Evolutionary conservation across 1,284 basidiomycete genomes (phyloP), one percentile per base, ranked within the genome.

Genomic region (Coniophora puteana): DNA sequence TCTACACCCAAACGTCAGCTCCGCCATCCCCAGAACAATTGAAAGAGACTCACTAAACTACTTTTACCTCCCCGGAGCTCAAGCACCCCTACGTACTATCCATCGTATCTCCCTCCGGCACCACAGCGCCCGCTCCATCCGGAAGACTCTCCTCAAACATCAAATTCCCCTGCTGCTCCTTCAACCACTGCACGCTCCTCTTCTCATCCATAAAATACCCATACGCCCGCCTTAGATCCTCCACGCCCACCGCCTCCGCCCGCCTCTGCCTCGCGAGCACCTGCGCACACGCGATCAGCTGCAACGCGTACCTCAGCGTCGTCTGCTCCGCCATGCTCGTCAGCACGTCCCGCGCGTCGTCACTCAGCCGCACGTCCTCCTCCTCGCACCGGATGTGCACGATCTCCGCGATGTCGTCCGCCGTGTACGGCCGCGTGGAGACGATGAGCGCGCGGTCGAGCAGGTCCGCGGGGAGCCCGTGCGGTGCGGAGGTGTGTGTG

Each of bases 391-490:
- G 76, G 44, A 98, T 97, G 55, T 89, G 80, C 50, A 98, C 85
- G 57, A 99, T 99, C 63, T 95, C 82, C 52, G 81, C 76, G 41
- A 96, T 84, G 48, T 98, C 95, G 8, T 85, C 84, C 35, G 83
- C 76, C 5, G 73, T 66, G 62, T 99, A 99, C n/a, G 86, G 81
- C 54, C 85, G 83, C 14, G 95, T 99, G 60, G 84, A 89, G 65
- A 99, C 93, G 57, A 99, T 99, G 49, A 99, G 71, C 38, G 96
- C 89, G 27, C 95, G 83, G 67, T 98, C 95, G 41, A 99, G 77
- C 29, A 99, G 71, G 66, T 99, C 95, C 36, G 91, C 86, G 0
- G 95, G 95, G 13, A 99, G 80, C 34, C 95, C 95, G 59, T 98
- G 95, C 1, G 95, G 95, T 49, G 87, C 89, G 55, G 83, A 83